Conservation (phyloP, 768 basidiomycete species). For the Hericium erinaceus region DNA sequence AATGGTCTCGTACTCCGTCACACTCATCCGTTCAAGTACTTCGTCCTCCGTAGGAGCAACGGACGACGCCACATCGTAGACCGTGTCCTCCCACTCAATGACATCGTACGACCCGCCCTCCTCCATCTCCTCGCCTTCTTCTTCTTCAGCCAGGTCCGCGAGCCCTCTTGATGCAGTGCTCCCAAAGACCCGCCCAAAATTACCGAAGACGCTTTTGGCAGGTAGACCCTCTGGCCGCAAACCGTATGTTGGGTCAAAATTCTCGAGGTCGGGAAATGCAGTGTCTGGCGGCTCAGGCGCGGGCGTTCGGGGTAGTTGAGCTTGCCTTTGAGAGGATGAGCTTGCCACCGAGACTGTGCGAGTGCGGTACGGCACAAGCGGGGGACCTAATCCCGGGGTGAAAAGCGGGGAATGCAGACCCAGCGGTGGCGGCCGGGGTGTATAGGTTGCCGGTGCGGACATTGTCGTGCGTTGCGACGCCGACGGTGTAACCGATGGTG, state of each 20-base stretch:
- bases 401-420: conserved; percentile 2
- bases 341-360: conserved; percentile 7
- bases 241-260: conserved; percentile 95
- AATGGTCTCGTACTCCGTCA: conserved; percentile 74
- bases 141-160: conserved; percentile 72
- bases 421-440: not conserved
- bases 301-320: conserved; percentile 18
- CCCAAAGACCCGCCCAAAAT: conserved; percentile 66
- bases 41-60: conserved; percentile 25
- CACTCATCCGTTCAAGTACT: conserved; percentile 28
- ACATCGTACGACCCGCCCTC: conserved; percentile 45
- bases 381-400: not conserved
- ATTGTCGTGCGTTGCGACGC: conserved; percentile 6
- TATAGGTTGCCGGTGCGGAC: conserved; percentile 2
- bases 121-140: conserved; percentile 32
- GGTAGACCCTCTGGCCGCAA: conserved; percentile 88
- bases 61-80: conserved; percentile 36
- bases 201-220: conserved; percentile 69
- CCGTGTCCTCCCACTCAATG: conserved; percentile 60
- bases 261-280: conserved; percentile 60
- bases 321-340: conserved; percentile 11
- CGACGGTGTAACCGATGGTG: conserved; percentile 13
- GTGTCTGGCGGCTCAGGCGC: conserved; percentile 19
- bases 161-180: conserved; percentile 51
- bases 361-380: conserved; percentile 2